These are phyloP conservation scores for Puccinia novopanici DNA, from an alignment of 1,284 basidiomycete species.

Conservation along the genomic window DNA sequence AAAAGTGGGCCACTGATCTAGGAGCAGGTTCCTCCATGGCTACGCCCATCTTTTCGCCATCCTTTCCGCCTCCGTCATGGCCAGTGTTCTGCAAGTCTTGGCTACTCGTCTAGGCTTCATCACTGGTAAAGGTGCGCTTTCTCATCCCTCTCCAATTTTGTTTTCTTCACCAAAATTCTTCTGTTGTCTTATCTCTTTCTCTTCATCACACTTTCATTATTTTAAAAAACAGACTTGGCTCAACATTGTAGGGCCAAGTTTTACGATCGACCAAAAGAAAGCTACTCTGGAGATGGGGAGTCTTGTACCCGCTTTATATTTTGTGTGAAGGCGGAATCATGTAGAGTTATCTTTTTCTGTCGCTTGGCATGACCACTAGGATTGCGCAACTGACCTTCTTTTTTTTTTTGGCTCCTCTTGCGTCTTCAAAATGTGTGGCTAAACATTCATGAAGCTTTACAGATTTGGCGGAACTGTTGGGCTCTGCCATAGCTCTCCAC, in stretches of 20 bases:
- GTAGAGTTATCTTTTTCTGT: conserved; percentile 63
- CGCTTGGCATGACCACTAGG: background rate
- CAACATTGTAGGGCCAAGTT: conserved; percentile 59
- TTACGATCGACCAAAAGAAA: conserved; percentile 69
- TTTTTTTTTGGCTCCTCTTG: background rate
- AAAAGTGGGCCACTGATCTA: conserved; percentile 58
- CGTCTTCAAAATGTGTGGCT: background rate
- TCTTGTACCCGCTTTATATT: conserved; percentile 68
- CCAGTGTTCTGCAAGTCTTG: conserved; percentile 60
- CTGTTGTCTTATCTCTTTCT: background rate
- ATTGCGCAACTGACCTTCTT: background rate
- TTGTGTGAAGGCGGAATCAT: conserved; percentile 79
- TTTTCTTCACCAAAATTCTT: conserved; percentile 44
- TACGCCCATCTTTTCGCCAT: conserved; percentile 85
- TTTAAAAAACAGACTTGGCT: conserved; percentile 55
- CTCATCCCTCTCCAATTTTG: background rate
- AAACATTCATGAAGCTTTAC: conserved; percentile 58
- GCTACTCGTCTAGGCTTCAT: conserved; percentile 64
- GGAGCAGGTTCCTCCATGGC: conserved; percentile 62
- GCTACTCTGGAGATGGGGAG: conserved; percentile 68
- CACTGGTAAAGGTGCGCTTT: conserved; percentile 58
- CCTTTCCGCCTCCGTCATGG: conserved; percentile 62
- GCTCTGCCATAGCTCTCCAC: conserved; percentile 75
- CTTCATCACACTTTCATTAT: conserved; percentile 54
- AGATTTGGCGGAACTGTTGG: conserved; percentile 69